Evolutionary conservation across 2,329 filamentous ascomycete genomes (phyloP).

Genomic region (Neopestalotiopsis clavispora): DNA sequence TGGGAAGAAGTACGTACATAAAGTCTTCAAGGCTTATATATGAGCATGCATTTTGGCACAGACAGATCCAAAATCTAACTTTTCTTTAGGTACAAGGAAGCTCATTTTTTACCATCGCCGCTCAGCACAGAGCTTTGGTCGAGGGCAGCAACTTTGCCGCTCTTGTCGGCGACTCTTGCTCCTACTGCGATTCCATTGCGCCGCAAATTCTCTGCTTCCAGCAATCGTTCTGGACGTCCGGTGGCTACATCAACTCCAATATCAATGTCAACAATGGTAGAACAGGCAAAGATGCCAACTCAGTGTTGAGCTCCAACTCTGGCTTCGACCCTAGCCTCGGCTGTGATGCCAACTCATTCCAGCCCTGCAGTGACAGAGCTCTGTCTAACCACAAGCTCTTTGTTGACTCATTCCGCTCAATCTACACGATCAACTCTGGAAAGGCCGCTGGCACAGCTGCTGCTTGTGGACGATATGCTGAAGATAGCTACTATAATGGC

Average conservation of each 20-base stretch:
- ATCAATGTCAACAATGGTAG: slow-evolving; percentile 67
- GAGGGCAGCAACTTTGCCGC: slow-evolving; percentile 71
- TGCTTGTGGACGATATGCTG: slow-evolving; percentile 70
- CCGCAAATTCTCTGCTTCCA: slow-evolving; percentile 76
- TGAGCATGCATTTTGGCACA: not conserved
- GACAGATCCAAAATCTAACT: not conserved
- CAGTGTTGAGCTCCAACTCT: slow-evolving; percentile 68
- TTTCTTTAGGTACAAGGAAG: slow-evolving; percentile 59
- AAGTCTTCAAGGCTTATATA: too few relatives aligned
- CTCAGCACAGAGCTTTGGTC: slow-evolving; percentile 70
- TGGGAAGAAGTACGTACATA: slow-evolving; percentile 69
- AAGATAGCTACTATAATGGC: slow-evolving; percentile 77
- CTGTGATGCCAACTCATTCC: slow-evolving; percentile 75
- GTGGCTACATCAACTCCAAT: slow-evolving; percentile 71
- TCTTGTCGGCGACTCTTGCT: slow-evolving; percentile 64
- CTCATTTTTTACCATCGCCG: slow-evolving; percentile 79
- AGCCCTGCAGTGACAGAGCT: slow-evolving; percentile 73
- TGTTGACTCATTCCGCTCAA: slow-evolving; percentile 73
- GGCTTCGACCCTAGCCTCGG: slow-evolving; percentile 70
- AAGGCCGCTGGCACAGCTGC: slow-evolving; percentile 63
- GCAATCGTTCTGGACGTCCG: slow-evolving; percentile 72
- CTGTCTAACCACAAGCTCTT: slow-evolving; percentile 79
- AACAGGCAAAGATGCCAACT: slow-evolving; percentile 74
- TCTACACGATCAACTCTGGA: slow-evolving; percentile 73
- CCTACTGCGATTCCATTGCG: slow-evolving; percentile 66